These are phyloP conservation scores for Phaseolus lunatus DNA, from an alignment of 306 rosid genomes.

Conservation along the genomic window DNA sequence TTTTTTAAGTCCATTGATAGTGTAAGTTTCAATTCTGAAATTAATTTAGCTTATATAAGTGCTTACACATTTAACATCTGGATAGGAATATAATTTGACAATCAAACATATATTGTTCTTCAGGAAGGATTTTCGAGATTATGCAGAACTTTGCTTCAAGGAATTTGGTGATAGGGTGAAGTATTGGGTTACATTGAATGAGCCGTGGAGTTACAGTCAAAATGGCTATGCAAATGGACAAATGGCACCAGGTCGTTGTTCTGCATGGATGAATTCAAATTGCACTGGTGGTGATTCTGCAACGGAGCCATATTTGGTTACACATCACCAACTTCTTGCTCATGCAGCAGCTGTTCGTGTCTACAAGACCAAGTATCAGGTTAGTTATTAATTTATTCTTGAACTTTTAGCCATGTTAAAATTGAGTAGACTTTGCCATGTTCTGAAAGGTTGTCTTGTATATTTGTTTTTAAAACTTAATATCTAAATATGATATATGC, in stretches of 20 bases:
- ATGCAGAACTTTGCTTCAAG: not conserved
- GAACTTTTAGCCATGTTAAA: not conserved
- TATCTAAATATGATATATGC: not conserved
- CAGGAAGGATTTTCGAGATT: constrained; percentile 30
- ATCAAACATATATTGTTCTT: not conserved
- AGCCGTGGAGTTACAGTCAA: not conserved
- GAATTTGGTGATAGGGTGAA: constrained; percentile 3
- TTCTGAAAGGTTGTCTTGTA: not conserved
- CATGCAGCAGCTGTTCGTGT: constrained; percentile 31
- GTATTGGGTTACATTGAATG: not conserved
- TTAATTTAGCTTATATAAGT: too few species aligned
- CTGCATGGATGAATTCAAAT: not conserved
- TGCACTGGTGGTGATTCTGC: not conserved
- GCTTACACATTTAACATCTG: not conserved
- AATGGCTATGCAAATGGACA: not conserved
- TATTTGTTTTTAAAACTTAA: not conserved
- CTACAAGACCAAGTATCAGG: constrained; percentile 32
- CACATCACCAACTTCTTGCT: constrained; percentile 15
- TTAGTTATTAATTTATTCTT: not conserved
- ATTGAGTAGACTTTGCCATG: not conserved
- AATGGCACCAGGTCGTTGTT: not conserved
- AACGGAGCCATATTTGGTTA: not conserved
- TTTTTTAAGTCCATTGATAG: too few species aligned
- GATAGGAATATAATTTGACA: not conserved
- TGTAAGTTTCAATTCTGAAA: too few species aligned